Base-by-base conservation (phyloP, 768 basidiomycete species). In the Macrolepiota albuminosa region DNA sequence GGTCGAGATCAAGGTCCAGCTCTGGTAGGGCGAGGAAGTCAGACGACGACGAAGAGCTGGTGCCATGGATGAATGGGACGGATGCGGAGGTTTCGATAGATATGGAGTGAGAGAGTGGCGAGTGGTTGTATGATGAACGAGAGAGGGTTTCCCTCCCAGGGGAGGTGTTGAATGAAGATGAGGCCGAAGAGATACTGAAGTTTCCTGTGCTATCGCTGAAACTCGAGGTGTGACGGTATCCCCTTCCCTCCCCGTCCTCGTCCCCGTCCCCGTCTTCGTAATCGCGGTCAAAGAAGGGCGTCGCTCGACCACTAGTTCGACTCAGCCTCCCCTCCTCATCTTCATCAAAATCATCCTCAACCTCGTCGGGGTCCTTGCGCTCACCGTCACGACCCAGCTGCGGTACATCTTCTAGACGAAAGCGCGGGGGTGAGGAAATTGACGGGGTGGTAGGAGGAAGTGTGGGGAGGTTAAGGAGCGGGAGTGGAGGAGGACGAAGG, bases 361-460 rank as follows among this genome's bases (percentile, higher is more conserved):
- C 62, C 13, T 56, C 59, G 14, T 58, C 57, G 7, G 33, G 48
- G 3, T 57, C 39, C n/a, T n/a, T 43, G 31, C 39, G 36, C 10
- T 31, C 37, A 40, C 58, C 61, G 51, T 55, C 42, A 24, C 67
- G 73, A 18, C 77, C 75, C 51, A 86, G 67, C 31, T 80, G 84
- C 36, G 87, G 87, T 73, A 86, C 82, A 60, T 74, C 82, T 49
- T 76, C 73, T 62, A 85, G 69, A 13, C 79, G 75, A 45, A 45
- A 31, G n/a, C 13, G 67, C 65, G 34, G 36, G 1, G 56, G 29
- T 11, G 63, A 40, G 42, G 50, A 29, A 31, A 42, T 33, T 9
- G 21, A 13, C 0, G 67, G 64, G 0, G 57, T 53, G 7, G 73
- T 67, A 7, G 71, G 66, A 7, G 78, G 78, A 13, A 84, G 70